Evolutionary conservation across 148 eudicot species (phyloP), one percentile per base, ranked within the genome.

Genomic region (Polygonum maritimum): DNA sequence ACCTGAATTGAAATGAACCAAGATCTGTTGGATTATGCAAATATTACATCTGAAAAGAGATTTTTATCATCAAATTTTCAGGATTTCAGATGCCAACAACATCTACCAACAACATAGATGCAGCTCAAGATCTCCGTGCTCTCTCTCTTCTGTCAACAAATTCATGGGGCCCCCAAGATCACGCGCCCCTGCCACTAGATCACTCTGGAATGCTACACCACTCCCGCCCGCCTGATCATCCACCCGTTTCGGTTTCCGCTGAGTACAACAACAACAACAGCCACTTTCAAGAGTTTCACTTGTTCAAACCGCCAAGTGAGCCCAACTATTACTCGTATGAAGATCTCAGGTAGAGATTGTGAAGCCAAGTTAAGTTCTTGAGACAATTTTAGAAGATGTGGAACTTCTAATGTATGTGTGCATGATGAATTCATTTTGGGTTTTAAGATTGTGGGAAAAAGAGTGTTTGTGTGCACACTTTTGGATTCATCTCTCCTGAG

Each of bases 131-230:
- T 73, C 75, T 84, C 82, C 85, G 90, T 91, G 97, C 97, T 91
- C 97, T 89, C 97, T 91, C 97, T 91, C 97, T 91, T 91, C 97
- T 91, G 93, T 91, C 97, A 91, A 89, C 85, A 78, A 85, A 82
- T 74, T 74, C 93, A 4, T 86, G 91, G 97, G 84, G 81, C 79
- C 76, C 85, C 19, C 74, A 76, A 15, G 54, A 81, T 49, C 86
- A 82, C 16, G 83, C 75, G 45, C 75, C 81, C 51, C 22, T 79
- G 75, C 48, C 77, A n/a, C 82, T 82, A 12, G 63, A 81, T 78
- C 85, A 84, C 58, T 33, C 81, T 47, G 49, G 75, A 80, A 78
- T 73, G 73, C 79, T 67, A 13, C 18, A 65, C 71, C 44, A 65
- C 71, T 76, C 74, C 55, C 78, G 67, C 60, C 47, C 73, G 62